Evolutionary conservation across 306 rosid genomes (phyloP).

Genomic region (Medicago truncatula): MtrunA17r5.0-ANR NC_053046.1:15265501-15266000

Average conservation of each 20-base stretch:
- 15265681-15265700: background rate
- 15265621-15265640: background rate
- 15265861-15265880: constrained; percentile 1
- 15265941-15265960: no score
- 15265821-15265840: background rate
- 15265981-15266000: background rate
- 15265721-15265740: constrained; percentile 14
- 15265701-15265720: rapidly evolving
- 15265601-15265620: background rate
- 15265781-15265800: background rate
- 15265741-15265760: constrained; percentile 25
- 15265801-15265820: constrained; percentile 22
- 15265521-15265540: constrained; percentile 18
- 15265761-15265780: background rate
- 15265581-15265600: constrained; percentile 24
- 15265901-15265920: no score
- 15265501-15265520: constrained; percentile 32
- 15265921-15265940: no score
- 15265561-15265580: background rate
- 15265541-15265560: constrained; percentile 16
- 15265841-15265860: rapidly evolving
- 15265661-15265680: constrained; percentile 2
- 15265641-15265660: background rate
- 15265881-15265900: background rate
- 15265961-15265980: no score